phyloP scores from a whole-genome alignment of 768 basidiomycete genomes.

The Termitomyces sp. region DNA sequence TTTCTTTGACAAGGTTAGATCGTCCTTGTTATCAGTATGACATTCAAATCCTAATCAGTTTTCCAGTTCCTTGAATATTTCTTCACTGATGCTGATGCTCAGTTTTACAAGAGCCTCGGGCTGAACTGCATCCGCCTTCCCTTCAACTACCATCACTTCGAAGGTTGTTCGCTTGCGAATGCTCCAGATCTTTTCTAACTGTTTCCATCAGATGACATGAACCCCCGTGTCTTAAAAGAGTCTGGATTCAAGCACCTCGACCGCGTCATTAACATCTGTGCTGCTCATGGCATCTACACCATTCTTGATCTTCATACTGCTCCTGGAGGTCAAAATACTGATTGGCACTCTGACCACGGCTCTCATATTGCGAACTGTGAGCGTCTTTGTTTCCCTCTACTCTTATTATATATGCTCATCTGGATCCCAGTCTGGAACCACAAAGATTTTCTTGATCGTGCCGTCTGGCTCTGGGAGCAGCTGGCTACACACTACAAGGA shows the following conservation, averaged over 20 bases:
- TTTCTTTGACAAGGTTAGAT: constrained; percentile 76
- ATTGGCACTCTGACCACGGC: constrained; percentile 77
- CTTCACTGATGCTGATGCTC: constrained; percentile 70
- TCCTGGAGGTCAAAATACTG: constrained; percentile 69
- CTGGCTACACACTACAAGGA: constrained; percentile 70
- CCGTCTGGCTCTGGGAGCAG: constrained; percentile 72
- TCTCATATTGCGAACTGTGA: constrained; percentile 59
- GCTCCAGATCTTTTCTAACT: not conserved
- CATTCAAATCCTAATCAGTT: not conserved
- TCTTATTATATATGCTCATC: not conserved
- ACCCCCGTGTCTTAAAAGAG: constrained; percentile 70
- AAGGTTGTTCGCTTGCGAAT: constrained; percentile 29
- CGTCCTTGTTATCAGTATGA: not conserved
- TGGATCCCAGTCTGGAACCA: constrained; percentile 61
- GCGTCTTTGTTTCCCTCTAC: constrained; percentile 7
- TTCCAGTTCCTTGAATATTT: constrained; percentile 76
- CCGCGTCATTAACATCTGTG: constrained; percentile 71
- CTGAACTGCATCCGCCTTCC: constrained; percentile 76
- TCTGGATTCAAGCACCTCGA: constrained; percentile 81
- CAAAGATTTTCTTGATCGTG: constrained; percentile 80
- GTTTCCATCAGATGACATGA: constrained; percentile 55
- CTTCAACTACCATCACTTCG: constrained; percentile 73
- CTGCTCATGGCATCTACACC: constrained; percentile 71
- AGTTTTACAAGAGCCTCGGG: constrained; percentile 73
- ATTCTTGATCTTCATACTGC: constrained; percentile 79